Conservation (phyloP, 1,139 yeast species). For the Blastobotrys raffinosifermentans region DNA sequence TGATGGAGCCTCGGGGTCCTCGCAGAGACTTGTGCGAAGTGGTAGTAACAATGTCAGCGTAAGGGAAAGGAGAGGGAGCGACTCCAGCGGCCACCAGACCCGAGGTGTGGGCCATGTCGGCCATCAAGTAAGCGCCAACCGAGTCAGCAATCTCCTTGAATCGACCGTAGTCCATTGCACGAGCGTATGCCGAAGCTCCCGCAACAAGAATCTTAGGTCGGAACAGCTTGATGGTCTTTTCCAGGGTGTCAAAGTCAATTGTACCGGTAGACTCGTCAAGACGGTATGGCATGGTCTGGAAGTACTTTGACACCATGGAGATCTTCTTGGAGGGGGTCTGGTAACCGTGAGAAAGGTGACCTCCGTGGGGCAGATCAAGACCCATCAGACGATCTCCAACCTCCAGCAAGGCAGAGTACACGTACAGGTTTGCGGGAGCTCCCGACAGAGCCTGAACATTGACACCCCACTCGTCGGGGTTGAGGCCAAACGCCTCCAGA, state of each 20-base stretch:
- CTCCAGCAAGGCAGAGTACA: constrained; percentile 88
- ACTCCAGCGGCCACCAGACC: constrained; percentile 96
- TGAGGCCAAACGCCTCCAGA: constrained; percentile 72
- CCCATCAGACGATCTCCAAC: constrained; percentile 98
- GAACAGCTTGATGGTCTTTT: constrained; percentile 79
- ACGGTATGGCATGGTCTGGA: constrained; percentile 98
- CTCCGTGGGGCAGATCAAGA: constrained; percentile 95
- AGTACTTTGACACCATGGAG: constrained; percentile 92
- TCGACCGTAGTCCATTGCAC: constrained; percentile 89
- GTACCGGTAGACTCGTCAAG: constrained; percentile 86
- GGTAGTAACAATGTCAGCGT: constrained; percentile 95
- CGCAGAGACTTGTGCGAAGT: constrained; percentile 97
- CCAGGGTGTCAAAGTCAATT: constrained; percentile 92
- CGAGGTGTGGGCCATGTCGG: constrained; percentile 98
- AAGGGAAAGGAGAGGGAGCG: constrained; percentile 91
- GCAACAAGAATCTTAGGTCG: constrained; percentile 96
- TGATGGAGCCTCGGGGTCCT: constrained; percentile 99
- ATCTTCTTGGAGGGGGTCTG: constrained; percentile 94
- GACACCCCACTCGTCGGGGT: constrained; percentile 92
- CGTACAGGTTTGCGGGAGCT: constrained; percentile 96
- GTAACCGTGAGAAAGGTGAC: constrained; percentile 96
- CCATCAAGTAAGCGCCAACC: constrained; percentile 92
- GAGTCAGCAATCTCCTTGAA: constrained; percentile 96
- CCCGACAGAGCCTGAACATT: constrained; percentile 95
- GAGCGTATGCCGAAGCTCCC: constrained; percentile 96